Conservation (phyloP, 208 protist genomes). For the Leptomonas pyrrhocoris region DNA sequence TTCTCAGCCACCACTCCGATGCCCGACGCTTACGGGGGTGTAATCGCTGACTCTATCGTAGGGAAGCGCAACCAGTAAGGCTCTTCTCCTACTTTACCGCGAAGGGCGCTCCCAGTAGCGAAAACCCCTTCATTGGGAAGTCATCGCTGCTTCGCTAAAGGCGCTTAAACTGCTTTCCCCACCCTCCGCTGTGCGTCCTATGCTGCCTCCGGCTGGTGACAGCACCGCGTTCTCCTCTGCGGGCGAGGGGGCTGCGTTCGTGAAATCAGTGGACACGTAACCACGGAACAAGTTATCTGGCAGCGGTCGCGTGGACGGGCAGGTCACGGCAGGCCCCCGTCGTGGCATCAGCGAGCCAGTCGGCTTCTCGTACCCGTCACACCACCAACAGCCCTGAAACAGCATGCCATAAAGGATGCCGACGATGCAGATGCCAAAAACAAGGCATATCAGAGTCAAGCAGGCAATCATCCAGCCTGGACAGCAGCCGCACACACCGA, state of each 20-base stretch:
- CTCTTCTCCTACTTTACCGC: too few species aligned
- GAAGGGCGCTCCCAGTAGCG: too few species aligned
- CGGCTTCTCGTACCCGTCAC: constrained; percentile 52
- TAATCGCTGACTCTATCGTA: too few species aligned
- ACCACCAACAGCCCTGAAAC: constrained; percentile 63
- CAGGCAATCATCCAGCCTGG: constrained; percentile 56
- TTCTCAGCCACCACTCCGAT: too few species aligned
- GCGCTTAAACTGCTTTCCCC: background rate
- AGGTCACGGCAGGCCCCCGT: constrained; percentile 39
- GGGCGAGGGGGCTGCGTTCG: constrained; percentile 22
- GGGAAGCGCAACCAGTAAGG: too few species aligned
- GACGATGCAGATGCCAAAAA: constrained; percentile 28
- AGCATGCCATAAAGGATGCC: constrained; percentile 36
- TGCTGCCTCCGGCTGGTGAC: background rate
- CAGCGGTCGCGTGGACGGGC: constrained; percentile 39
- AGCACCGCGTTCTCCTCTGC: background rate
- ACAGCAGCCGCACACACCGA: constrained; percentile 73
- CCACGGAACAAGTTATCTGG: constrained; percentile 66
- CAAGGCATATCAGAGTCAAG: constrained; percentile 30
- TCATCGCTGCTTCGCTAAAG: background rate
- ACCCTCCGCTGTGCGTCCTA: background rate
- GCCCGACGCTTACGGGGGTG: too few species aligned
- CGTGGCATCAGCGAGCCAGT: constrained; percentile 44
- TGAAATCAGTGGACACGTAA: constrained; percentile 54
- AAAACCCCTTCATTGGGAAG: too few species aligned